Base-by-base conservation (phyloP, 495 filamentous ascomycete genomes). In the Chaetomium cochliodes region DNA sequence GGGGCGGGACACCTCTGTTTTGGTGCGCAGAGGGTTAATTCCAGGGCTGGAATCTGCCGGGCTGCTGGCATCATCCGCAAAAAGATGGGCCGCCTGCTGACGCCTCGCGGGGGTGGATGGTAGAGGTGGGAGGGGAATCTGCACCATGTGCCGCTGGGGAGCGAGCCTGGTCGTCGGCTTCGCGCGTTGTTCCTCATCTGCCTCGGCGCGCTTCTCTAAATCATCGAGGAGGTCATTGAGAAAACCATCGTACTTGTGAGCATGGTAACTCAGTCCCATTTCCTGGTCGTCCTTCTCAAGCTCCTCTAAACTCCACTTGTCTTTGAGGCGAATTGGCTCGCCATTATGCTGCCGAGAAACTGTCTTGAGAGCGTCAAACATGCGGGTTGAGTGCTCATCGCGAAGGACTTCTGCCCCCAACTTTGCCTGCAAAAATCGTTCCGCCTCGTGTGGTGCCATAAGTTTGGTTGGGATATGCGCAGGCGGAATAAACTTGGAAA, bases 401-500 rank as follows among this genome's bases (percentile, higher is more conserved):
- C 66, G 26, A 2, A 68, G 2, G 23, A 65, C 37, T 20, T 70
- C 65, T 54, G 64, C 65, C 52, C 56, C 62, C 18, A 64, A 46
- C 41, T 67, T 65, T 13, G 61, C 53, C 22, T 28, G 5, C 15
- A 61, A 13, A 20, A 68, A 57, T 39, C 37, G 56, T 11, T 63
- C 54, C 18, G 57, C 68, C 18, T 64, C 56, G 3, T n/a, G 20
- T 13, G 53, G 20, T 13, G 62, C 65, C 65, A 73, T 58, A 42
- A 71, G 16, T 25, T 60, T 57, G 11, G 62, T 53, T 12, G 72
- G 72, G 16, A 70, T 64, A 18, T 71, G 56, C 13, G 23, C 54
- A 3, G 70, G 70, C 0, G 65, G 58, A 1, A 56, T 50, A 50
- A 71, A 71, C 42, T 60, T 67, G 20, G 65, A 60, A 6, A 75